Percentiles rank a stretch among this genome's conserved stretches.
Evolutionary conservation across 768 basidiomycete species (phyloP).

Genomic region (Dendrothele bispora): DNA sequence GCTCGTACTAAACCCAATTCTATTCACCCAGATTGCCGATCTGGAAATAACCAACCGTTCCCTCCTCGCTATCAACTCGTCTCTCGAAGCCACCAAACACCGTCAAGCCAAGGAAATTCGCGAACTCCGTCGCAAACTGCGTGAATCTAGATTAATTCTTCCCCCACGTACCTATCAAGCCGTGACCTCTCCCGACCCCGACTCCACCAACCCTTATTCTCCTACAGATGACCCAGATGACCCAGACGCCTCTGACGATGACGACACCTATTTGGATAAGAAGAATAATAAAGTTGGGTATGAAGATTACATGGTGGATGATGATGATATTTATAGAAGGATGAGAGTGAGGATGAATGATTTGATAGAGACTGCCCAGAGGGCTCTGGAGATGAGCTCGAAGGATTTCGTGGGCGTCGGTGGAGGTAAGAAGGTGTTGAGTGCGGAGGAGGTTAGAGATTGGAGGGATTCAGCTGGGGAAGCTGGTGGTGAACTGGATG

Average conservation of each 20-base stretch:
- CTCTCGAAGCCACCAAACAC: conserved; percentile 78
- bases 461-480: conserved; percentile 46
- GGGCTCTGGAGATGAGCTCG: conserved; percentile 59
- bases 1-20: not conserved
- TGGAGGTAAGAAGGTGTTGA: conserved; percentile 65
- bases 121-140: conserved; percentile 76
- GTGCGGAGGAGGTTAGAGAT: conserved; percentile 66
- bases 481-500: conserved; percentile 1
- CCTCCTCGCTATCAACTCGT: conserved; percentile 79
- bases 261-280: too few relatives aligned
- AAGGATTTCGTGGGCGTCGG: conserved; percentile 49
- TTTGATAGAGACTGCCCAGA: conserved; percentile 56
- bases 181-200: conserved; percentile 37
- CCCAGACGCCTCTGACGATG: conserved; percentile 50
- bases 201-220: conserved; percentile 20
- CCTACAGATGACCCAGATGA: conserved; percentile 43
- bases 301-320: conserved; percentile 28
- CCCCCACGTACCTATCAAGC: conserved; percentile 64
- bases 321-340: conserved; percentile 62
- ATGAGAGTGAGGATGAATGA: conserved; percentile 63
- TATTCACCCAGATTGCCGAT: conserved; percentile 71
- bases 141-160: conserved; percentile 78
- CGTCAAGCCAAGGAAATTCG: conserved; percentile 84
- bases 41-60: conserved; percentile 90
- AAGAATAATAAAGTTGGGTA: conserved; percentile 41